Base-by-base conservation (phyloP, 2,329 filamentous ascomycete genomes). In the Cadophora gregata region DNA sequence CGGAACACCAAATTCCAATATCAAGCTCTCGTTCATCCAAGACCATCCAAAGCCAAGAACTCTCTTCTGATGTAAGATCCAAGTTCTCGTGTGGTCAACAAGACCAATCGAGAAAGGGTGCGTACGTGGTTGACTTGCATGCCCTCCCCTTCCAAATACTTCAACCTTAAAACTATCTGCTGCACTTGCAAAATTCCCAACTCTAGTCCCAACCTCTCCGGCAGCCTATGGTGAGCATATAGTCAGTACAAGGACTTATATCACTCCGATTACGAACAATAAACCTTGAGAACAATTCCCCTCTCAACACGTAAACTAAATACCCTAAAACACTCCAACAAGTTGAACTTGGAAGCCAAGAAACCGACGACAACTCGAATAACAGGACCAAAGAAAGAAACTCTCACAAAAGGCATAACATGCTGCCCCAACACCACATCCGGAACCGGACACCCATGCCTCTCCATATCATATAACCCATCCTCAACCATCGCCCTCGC, bases 401-500 rank as follows among this genome's bases (percentile, higher is more conserved):
- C n/a, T n/a, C 38, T 42, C 14, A 42, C 38, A 42, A 77, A 73
- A 7, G 75, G 70, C 76, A 84, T 81, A 0, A 88, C 83, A 77
- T 88, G 86, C 24, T 81, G 84, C 4, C 85, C 85, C 4, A 88
- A 75, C 9, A 84, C 82, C 8, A 86, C 73, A 70, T 88, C 85
- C 3, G 86, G 86, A 21, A 83, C 77, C 0, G 85, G 85, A 6
- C 87, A 79, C 56, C 79, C 81, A 8, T 82, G 77, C 21, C 60
- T 67, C 19, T 3, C 75, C 66, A 38, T 74, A 77, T 73, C 70
- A 70, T 87, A 89, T 31, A 88, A 71, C 0, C 86, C 86, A 70
- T 86, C 86, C 47, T 85, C 82, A 5, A 90, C 80, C 88, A 90
- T 90, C 38, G 86, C 78, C 75, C 84, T 83, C 0, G 90, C 90